Evolutionary conservation across 768 basidiomycete genomes (phyloP), one percentile per base, ranked within the genome.

Genomic region (Coprinopsis sp.): DNA sequence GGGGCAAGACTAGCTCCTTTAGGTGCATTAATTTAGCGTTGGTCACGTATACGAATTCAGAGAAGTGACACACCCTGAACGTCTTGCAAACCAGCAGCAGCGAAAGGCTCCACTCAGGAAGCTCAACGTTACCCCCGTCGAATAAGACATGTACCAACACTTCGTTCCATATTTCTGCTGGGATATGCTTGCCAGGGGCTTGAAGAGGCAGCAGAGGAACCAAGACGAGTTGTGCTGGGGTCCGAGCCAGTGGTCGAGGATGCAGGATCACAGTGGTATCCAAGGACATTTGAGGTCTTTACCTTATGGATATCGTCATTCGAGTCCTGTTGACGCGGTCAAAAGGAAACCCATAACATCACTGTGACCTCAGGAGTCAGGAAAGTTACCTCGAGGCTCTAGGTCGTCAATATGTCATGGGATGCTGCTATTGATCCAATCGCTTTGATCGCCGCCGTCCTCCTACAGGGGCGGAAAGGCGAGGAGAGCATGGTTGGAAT

Each of bases 131-230:
- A 16, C 52, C 49, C 36, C 61, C 60, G 49, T 47, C 45, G 19
- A 52, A 50, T 33, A 73, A 52, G 3, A 65, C 66, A 56, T 65
- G 67, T 24, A 64, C 59, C 42, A 90, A 71, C 40, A 91, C 78
- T 29, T 71, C 72, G 5, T 72, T 65, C 88, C 88, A 90, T 51
- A 90, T 58, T 65, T 90, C 88, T 3, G 67, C 64, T 1, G 88
- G 88, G 14, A 91, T 68, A 23, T 78, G 66, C 51, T 74, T 78
- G 38, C 73, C 51, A 14, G 72, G 71, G 21, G 71, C 73, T 33
- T 64, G 71, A 4, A 70, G 60, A 11, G 84, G 86, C 11, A 89
- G 71, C 14, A 91, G 71, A 13, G 87, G 87, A 0, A 90, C 63
- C 11, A 91, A 72, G 12, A 84, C 62, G 23, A 90, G 70, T 24